Conservation (phyloP, 805 yeast genomes). For the Candida namnaoensis region DNA sequence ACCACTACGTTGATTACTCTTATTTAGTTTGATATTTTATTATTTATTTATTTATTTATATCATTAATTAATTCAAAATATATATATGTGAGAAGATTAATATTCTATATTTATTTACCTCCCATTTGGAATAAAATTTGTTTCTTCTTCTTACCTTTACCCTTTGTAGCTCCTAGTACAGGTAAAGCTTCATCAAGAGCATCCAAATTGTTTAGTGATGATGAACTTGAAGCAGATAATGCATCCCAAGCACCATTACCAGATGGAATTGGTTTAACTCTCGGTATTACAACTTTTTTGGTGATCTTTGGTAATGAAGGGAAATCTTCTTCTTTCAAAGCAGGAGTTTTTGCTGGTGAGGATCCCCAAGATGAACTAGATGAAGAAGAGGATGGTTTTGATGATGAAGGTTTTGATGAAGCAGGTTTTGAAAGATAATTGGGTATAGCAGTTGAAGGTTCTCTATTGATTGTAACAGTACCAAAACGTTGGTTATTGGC, state of each 20-base stretch:
- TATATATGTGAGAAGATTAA: not conserved
- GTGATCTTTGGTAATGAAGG: slow-evolving; percentile 37
- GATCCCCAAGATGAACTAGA: slow-evolving; percentile 3
- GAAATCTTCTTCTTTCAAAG: slow-evolving; percentile 25
- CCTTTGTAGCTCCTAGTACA: not conserved
- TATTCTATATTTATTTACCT: slow-evolving; percentile 19
- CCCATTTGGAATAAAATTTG: slow-evolving; percentile 46
- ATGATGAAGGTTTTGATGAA: slow-evolving; percentile 4
- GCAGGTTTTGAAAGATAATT: slow-evolving; percentile 17
- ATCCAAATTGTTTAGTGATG: slow-evolving; percentile 7
- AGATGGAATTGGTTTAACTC: slow-evolving; percentile 45
- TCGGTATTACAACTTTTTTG: slow-evolving; percentile 39
- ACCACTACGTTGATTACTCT: slow-evolving; percentile 10
- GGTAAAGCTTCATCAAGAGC: slow-evolving; percentile 13
- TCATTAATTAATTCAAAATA: not conserved
- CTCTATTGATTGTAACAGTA: slow-evolving; percentile 7
- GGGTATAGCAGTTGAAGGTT: slow-evolving; percentile 15
- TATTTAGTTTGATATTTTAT: not conserved
- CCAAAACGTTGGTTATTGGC: slow-evolving; percentile 1
- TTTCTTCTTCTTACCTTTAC: slow-evolving; percentile 38
- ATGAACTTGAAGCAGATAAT: slow-evolving; percentile 7
- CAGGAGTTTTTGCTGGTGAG: slow-evolving; percentile 7
- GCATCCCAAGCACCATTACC: slow-evolving; percentile 27
- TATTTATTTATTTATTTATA: not conserved
- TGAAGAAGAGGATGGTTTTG: slow-evolving; percentile 12